Percentiles rank a stretch among this genome's conserved stretches.
Evolutionary conservation across 306 rosid genomes (phyloP).

Genomic region (Geum urbanum): DNA sequence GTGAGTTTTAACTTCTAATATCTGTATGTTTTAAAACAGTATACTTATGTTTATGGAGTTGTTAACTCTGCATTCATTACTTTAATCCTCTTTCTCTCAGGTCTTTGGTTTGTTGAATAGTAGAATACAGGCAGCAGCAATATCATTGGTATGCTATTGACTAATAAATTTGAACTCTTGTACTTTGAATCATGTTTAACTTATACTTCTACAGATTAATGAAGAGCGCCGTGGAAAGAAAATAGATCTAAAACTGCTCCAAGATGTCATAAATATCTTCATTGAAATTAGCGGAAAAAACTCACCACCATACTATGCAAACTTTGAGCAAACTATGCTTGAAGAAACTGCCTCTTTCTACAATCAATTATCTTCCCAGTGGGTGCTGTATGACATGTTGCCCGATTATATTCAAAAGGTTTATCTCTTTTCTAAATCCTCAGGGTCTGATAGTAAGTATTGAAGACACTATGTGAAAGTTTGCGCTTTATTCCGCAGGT

Average conservation of each 20-base stretch:
- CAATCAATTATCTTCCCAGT: conserved; percentile 6
- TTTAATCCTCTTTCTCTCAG: neutral
- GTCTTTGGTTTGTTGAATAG: neutral
- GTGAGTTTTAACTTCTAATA: neutral
- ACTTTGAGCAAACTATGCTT: conserved; percentile 10
- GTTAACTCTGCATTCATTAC: neutral
- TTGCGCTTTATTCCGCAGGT: neutral
- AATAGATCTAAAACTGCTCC: neutral
- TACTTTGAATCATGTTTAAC: neutral
- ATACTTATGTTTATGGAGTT: neutral
- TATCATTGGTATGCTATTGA: neutral
- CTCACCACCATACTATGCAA: neutral
- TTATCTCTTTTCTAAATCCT: neutral
- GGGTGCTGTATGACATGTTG: neutral
- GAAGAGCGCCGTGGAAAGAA: conserved; percentile 1
- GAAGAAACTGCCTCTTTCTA: conserved; percentile 1
- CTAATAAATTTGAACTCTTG: neutral
- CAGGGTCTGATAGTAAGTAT: neutral
- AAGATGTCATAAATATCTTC: conserved; percentile 8
- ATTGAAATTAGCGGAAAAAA: neutral
- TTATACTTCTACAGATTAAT: conserved; percentile 3
- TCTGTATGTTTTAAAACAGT: neutral
- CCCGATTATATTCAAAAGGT: conserved; percentile 6
- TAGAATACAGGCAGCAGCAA: conserved; percentile 8
- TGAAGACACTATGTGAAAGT: neutral